phyloP scores from a whole-genome alignment of 371 early-diverging fungal species.

The Funneliformis caledonium region DNA sequence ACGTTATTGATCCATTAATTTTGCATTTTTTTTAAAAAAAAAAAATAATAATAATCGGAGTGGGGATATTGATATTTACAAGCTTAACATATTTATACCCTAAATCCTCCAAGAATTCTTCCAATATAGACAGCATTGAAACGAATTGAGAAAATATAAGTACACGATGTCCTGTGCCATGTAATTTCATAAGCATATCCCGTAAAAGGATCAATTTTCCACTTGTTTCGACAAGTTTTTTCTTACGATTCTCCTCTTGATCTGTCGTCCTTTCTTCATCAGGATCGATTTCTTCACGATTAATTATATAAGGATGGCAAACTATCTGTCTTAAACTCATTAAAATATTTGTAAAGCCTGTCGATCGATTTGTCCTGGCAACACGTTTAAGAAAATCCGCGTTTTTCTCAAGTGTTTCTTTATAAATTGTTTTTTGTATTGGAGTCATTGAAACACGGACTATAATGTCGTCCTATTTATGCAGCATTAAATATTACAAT shows the following conservation, averaged over 20 bases:
- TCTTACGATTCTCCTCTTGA: slow-evolving; percentile 70
- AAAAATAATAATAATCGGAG: slow-evolving; percentile 88
- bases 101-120: slow-evolving; percentile 84
- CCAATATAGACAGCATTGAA: slow-evolving; percentile 82
- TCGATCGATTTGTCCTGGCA: slow-evolving; percentile 47
- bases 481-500: slow-evolving; percentile 15
- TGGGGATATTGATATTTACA: slow-evolving; percentile 48
- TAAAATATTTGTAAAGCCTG: slow-evolving; percentile 54
- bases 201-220: slow-evolving; percentile 91
- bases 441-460: slow-evolving; percentile 82
- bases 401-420: slow-evolving; percentile 68
- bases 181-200: slow-evolving; percentile 81
- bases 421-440: slow-evolving; percentile 82
- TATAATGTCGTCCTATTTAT: slow-evolving; percentile 74
- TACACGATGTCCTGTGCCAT: slow-evolving; percentile 86
- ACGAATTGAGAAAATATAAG: slow-evolving; percentile 97
- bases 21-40: slow-evolving; percentile 71
- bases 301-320: slow-evolving; percentile 83
- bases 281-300: slow-evolving; percentile 89
- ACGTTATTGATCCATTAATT: slow-evolving; percentile 74
- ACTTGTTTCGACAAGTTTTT: slow-evolving; percentile 80
- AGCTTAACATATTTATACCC: slow-evolving; percentile 84
- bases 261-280: slow-evolving; percentile 61
- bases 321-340: slow-evolving; percentile 89
- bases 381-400: slow-evolving; percentile 53